Evolutionary conservation across 495 filamentous ascomycete genomes (phyloP), one percentile per base, ranked within the genome.

Genomic region (Annulohypoxylon moriforme): DNA sequence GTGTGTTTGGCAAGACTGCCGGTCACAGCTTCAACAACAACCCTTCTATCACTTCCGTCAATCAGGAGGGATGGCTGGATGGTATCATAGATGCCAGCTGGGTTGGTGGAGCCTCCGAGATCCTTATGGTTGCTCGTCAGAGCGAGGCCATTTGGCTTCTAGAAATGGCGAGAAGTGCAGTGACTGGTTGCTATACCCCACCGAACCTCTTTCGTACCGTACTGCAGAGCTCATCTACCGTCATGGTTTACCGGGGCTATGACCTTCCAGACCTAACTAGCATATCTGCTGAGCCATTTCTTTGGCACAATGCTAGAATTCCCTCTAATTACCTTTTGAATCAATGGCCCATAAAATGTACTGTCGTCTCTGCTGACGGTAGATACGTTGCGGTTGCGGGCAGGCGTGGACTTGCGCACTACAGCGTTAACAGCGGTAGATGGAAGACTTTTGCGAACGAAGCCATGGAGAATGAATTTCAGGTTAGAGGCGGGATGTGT

Each of bases 311-410:
- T 74, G 90, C 93, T 1, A 92, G 93, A 76, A 91, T 98, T 62
- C 96, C 96, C 0, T 84, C 91, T 0, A 85, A 85, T 55, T 99
- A 98, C 77, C 85, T 98, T 16, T 85, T 91, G 29, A 90, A 93
- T 56, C 94, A 99, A 73, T 97, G 94, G 92, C 96, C 96, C 0
- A 94, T 99, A 60, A 89, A 90, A 65, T 91, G 89, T 66, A 91
- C 89, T 20, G 92, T 93, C 16, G 91, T 97, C 46, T 98, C 96
- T 4, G 84, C 90, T 22, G 96, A 99, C 77, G 95, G 96, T 9
- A 86, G 95, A 79, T 99, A 98, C 82, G 89, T 98, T 46, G 95
- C 96, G 2, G 90, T 99, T 31, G 96, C 96, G 6, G 96, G 96
- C n/a, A 85, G 90, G 69, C 87, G 95, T 58, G 96, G 96, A 0